These are phyloP conservation scores for Fraxinus pennsylvanica DNA, from an alignment of 257 asterid genomes.

Conservation along the genomic window DNA sequence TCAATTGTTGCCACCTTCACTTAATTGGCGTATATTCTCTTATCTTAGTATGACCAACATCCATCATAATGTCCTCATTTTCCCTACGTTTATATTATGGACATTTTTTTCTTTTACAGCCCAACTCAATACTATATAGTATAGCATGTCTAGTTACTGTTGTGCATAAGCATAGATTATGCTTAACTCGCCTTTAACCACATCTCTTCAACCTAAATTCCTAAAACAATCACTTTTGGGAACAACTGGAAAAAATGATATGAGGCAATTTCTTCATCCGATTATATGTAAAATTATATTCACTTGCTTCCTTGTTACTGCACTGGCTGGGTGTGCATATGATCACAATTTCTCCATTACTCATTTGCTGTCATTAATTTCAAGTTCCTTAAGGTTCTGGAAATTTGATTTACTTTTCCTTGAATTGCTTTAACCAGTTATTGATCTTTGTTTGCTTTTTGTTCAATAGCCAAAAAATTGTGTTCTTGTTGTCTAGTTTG, in stretches of 20 bases:
- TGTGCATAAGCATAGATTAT: background rate
- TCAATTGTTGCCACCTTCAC: background rate
- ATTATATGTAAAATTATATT: background rate
- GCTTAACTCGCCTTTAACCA: background rate
- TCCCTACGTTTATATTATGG: background rate
- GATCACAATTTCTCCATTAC: background rate
- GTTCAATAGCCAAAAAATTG: background rate
- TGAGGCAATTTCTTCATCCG: background rate
- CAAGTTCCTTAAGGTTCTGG: background rate
- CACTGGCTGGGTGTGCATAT: background rate
- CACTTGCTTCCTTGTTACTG: background rate
- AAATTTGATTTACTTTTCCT: background rate
- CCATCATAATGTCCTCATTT: too few relatives aligned
- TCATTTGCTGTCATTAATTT: background rate
- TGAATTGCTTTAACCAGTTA: background rate
- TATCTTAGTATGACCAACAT: background rate
- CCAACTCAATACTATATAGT: background rate
- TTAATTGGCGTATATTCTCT: background rate
- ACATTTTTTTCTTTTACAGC: background rate
- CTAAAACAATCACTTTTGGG: background rate
- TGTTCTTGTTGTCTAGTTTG: background rate
- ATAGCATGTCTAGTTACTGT: background rate
- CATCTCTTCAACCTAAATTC: background rate
- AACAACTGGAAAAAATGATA: background rate
- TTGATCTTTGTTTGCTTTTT: background rate